A percentile compares a stretch with the other conserved stretches of the same genome.
Evolutionary conservation across 2,329 filamentous ascomycete genomes (phyloP).

Genomic region (Fusarium zealandicum): DNA sequence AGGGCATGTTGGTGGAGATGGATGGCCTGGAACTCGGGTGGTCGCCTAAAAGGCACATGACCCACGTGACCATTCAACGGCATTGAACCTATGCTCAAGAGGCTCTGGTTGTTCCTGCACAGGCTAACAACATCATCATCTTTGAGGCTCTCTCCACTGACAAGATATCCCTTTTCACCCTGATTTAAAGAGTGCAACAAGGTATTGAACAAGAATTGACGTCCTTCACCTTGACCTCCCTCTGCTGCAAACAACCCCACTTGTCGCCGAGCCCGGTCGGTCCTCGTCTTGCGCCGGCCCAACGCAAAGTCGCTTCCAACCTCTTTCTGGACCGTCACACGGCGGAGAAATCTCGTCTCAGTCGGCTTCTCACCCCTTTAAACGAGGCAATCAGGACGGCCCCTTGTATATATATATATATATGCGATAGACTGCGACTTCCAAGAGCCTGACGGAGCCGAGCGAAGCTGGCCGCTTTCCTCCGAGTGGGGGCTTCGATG

Average conservation of each 20-base stretch:
- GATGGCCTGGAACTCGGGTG: background rate
- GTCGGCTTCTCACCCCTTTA: slow-evolving; percentile 1
- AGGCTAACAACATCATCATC: background rate
- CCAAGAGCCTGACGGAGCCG: slow-evolving; percentile 34
- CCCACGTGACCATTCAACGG: slow-evolving; percentile 23
- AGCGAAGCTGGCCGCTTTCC: slow-evolving; percentile 30
- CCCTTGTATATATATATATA: background rate
- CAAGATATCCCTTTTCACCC: background rate
- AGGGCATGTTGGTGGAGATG: background rate
- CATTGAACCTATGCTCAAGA: background rate
- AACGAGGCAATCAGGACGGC: background rate
- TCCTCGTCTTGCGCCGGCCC: slow-evolving; percentile 19
- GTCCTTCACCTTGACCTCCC: too few relatives aligned
- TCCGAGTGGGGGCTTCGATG: slow-evolving; percentile 40
- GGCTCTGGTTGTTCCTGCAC: background rate
- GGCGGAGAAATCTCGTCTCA: slow-evolving; percentile 21
- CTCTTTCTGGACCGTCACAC: slow-evolving; percentile 18
- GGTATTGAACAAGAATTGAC: too few relatives aligned
- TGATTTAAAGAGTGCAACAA: too few relatives aligned
- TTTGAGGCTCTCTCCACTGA: background rate
- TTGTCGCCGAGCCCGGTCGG: slow-evolving; percentile 22
- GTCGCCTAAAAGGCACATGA: slow-evolving; percentile 7
- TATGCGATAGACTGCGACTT: slow-evolving; percentile 10
- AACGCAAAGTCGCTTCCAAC: slow-evolving; percentile 26
- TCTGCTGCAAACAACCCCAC: slow-evolving; percentile 17